These are phyloP conservation scores for Corniculantispora saksenae DNA, from an alignment of 2,329 filamentous ascomycete species.

Conservation along the genomic window DNA sequence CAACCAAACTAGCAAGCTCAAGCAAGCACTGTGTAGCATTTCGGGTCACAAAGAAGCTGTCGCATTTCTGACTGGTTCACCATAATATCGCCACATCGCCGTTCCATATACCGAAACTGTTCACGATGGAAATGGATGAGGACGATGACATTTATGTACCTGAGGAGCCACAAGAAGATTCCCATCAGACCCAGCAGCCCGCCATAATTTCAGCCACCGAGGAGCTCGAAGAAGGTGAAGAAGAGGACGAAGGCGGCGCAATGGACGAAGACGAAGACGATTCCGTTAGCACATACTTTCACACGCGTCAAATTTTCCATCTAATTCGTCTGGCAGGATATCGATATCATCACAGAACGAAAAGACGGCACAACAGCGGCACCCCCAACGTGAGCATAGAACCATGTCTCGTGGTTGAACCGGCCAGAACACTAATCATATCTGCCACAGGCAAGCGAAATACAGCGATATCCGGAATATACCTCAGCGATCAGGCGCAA, in stretches of 20 bases:
- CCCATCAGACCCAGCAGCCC: constrained; percentile 31
- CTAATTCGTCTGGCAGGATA: constrained; percentile 47
- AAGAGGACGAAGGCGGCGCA: constrained; percentile 61
- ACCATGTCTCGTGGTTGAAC: background rate
- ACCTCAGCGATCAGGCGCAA: constrained; percentile 58
- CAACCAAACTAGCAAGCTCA: background rate
- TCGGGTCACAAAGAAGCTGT: background rate
- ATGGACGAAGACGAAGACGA: constrained; percentile 63
- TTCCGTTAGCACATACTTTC: constrained; percentile 40
- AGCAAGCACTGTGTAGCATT: background rate
- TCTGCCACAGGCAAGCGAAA: constrained; percentile 51
- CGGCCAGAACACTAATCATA: background rate
- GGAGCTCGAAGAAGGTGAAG: constrained; percentile 64
- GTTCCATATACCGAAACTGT: background rate
- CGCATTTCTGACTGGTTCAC: background rate
- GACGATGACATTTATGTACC: constrained; percentile 68
- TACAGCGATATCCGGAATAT: constrained; percentile 69
- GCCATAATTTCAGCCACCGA: constrained; percentile 42
- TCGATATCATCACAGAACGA: constrained; percentile 68
- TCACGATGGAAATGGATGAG: constrained; percentile 65
- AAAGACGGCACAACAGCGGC: constrained; percentile 64
- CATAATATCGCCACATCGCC: background rate
- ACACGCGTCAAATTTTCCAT: too few relatives aligned
- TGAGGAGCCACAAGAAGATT: constrained; percentile 52
- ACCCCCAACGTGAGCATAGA: constrained; percentile 53